These are phyloP conservation scores for Galerina sulciceps DNA, from an alignment of 768 basidiomycete genomes.

Conservation along the genomic window DNA sequence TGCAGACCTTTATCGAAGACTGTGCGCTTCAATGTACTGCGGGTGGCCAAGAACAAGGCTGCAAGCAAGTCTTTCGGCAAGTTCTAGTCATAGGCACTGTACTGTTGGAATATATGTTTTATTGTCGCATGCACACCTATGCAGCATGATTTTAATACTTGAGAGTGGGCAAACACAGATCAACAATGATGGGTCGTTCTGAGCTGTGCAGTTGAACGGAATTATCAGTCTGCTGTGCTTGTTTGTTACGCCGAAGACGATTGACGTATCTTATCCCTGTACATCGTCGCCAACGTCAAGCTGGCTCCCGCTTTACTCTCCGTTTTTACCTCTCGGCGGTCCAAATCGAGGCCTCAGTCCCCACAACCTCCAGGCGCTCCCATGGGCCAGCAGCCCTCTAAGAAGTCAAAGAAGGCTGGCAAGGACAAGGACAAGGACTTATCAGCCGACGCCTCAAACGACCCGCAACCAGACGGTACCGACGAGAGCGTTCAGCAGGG, in stretches of 20 bases:
- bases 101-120: conserved; percentile 29
- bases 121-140: conserved; percentile 19
- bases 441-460: conserved; percentile 44
- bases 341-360: conserved; percentile 75
- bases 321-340: conserved; percentile 71
- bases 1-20: conserved; percentile 99
- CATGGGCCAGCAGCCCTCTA: conserved; percentile 87
- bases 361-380: conserved; percentile 62
- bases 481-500: conserved; percentile 42
- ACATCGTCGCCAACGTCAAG: conserved; percentile 36
- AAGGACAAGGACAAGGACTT: conserved; percentile 72
- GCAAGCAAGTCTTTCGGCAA: conserved; percentile 91
- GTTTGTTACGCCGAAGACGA: conserved; percentile 9
- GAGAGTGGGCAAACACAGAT: conserved; percentile 34
- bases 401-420: conserved; percentile 72
- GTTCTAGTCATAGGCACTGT: conserved; percentile 57
- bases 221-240: conserved; percentile 16
- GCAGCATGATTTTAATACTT: conserved; percentile 20
- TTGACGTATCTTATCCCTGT: conserved; percentile 14
- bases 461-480: conserved; percentile 42
- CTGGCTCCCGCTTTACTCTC: conserved; percentile 87
- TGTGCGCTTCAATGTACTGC: conserved; percentile 98
- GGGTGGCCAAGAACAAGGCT: conserved; percentile 94
- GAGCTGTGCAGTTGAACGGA: conserved; percentile 18
- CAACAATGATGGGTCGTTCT: conserved; percentile 32